Evolutionary conservation across 805 yeast species (phyloP).

Genomic region (Sugiyamaella lignohabitans): DNA sequence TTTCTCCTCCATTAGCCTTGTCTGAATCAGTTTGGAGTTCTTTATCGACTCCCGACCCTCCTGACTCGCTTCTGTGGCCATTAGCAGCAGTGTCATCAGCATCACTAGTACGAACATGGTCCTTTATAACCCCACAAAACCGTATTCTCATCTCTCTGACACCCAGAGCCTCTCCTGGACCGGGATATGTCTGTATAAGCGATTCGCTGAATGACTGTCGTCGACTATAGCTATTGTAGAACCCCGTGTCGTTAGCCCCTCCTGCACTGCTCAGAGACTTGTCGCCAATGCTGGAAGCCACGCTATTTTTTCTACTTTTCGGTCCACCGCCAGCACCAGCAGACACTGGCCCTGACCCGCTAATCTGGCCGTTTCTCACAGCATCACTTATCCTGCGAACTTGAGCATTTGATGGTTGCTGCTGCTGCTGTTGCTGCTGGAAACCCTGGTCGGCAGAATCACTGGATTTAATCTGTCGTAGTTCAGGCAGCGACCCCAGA

Average conservation of each 20-base stretch:
- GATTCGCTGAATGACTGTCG: neutral
- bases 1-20: constrained; percentile 5
- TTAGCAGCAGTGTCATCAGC: neutral
- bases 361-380: neutral
- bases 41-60: too few species aligned
- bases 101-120: constrained; percentile 25
- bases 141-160: constrained; percentile 29
- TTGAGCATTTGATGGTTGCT: too few species aligned
- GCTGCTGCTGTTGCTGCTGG: too few species aligned
- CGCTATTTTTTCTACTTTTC: neutral
- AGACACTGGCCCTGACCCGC: too few species aligned
- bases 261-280: neutral
- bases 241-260: too few species aligned
- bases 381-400: neutral
- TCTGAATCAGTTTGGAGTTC: constrained; percentile 1
- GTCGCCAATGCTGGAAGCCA: neutral
- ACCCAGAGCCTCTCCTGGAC: constrained; percentile 37
- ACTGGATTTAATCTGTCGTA: neutral
- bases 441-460: neutral
- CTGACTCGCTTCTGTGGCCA: too few species aligned
- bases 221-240: neutral
- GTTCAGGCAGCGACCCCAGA: neutral
- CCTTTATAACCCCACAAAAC: constrained; percentile 24
- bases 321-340: too few species aligned
- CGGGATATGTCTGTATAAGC: constrained; percentile 26